Percentiles rank a stretch among this genome's conserved stretches.
Evolutionary conservation across 2,329 filamentous ascomycete genomes (phyloP).

Genomic region (Aspergillus luchuensis): DNA sequence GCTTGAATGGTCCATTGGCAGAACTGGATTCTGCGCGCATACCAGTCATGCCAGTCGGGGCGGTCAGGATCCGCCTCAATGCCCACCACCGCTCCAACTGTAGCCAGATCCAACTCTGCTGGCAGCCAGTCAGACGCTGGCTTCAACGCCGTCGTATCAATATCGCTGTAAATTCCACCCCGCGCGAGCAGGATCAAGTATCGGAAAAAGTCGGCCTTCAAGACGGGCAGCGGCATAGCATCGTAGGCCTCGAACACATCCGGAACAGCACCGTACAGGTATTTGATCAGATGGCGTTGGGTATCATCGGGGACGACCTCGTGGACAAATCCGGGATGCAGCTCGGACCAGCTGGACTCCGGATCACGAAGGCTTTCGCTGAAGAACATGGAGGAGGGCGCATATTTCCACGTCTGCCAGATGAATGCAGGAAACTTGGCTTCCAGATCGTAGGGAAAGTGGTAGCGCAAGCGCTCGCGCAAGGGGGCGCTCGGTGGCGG

Average conservation of each 20-base stretch:
- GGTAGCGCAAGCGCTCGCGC: slow-evolving; percentile 80
- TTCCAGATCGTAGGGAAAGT: slow-evolving; percentile 89
- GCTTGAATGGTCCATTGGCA: slow-evolving; percentile 99
- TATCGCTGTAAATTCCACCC: slow-evolving; percentile 84
- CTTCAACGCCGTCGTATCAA: slow-evolving; percentile 84
- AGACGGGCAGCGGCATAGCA: slow-evolving; percentile 70
- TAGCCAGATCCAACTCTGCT: slow-evolving; percentile 69
- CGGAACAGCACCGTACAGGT: slow-evolving; percentile 82
- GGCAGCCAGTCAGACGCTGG: slow-evolving; percentile 89
- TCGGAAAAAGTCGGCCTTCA: slow-evolving; percentile 78
- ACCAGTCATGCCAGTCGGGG: slow-evolving; percentile 91
- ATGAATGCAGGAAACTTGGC: slow-evolving; percentile 94
- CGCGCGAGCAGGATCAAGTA: slow-evolving; percentile 75
- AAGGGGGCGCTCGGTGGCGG: slow-evolving; percentile 73
- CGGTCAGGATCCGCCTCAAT: slow-evolving; percentile 96
- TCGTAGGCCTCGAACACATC: slow-evolving; percentile 77
- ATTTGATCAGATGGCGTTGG: slow-evolving; percentile 75
- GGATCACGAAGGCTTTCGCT: slow-evolving; percentile 71
- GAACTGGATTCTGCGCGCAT: slow-evolving; percentile 93
- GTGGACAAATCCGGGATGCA: slow-evolving; percentile 90
- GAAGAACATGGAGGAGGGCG: slow-evolving; percentile 76
- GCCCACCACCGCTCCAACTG: slow-evolving; percentile 84
- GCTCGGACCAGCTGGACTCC: slow-evolving; percentile 85
- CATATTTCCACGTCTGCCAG: slow-evolving; percentile 98
- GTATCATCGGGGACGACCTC: slow-evolving; percentile 95